A percentile compares a stretch with the other conserved stretches of the same genome.
Conservation (phyloP, 768 basidiomycete genomes). For the Naganishia vishniacii region DNA sequence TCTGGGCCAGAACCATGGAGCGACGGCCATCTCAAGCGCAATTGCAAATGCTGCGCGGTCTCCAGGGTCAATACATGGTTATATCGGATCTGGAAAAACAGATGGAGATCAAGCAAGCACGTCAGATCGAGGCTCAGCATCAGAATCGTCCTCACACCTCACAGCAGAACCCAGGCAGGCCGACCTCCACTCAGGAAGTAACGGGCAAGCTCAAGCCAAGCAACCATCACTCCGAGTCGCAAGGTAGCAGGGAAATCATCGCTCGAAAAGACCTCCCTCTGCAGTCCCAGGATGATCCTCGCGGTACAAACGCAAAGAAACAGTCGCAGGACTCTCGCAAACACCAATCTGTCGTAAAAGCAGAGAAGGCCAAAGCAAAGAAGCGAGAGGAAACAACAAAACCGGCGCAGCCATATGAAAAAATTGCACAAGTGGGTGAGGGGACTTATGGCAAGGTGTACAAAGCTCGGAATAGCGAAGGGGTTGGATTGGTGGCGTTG, state of each 20-base stretch:
- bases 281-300: neutral
- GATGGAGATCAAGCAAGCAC: neutral
- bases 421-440: conserved; percentile 90
- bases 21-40: neutral
- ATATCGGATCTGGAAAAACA: conserved; percentile 3
- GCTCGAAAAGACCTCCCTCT: too few species aligned
- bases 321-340: neutral
- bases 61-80: conserved; percentile 18
- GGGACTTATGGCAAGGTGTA: conserved; percentile 98
- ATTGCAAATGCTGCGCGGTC: neutral
- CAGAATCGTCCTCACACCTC: too few species aligned
- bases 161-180: neutral
- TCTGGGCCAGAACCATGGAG: neutral
- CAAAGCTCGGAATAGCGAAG: conserved; percentile 79
- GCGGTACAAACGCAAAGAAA: neutral
- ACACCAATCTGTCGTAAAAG: neutral
- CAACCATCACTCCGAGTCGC: too few species aligned
- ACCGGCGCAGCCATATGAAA: conserved; percentile 56
- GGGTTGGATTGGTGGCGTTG: conserved; percentile 74
- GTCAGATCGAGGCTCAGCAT: too few species aligned
- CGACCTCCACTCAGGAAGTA: too few species aligned
- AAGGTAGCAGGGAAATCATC: too few species aligned
- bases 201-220: too few species aligned
- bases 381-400: conserved; percentile 11
- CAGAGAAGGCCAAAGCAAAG: conserved; percentile 10